Evolutionary conservation across 2,329 filamentous ascomycete genomes (phyloP).

Genomic region (Botrytis elliptica): DNA sequence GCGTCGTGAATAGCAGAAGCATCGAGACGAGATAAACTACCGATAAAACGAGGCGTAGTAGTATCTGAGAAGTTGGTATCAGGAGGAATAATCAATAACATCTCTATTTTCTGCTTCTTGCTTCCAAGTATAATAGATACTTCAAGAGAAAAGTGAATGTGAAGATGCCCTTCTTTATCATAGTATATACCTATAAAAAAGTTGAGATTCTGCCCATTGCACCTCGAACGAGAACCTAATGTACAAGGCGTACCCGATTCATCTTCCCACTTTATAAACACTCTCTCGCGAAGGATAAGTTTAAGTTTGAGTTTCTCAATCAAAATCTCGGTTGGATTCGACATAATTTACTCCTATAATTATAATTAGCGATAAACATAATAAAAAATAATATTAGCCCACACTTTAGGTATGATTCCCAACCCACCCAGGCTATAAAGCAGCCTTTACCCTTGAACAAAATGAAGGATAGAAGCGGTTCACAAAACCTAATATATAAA

Average conservation of each 20-base stretch:
- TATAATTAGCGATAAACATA: conserved; percentile 4
- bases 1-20: not conserved
- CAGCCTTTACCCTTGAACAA: conserved; percentile 5
- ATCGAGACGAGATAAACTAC: not conserved
- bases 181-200: not conserved
- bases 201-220: not conserved
- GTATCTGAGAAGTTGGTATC: not conserved
- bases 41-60: not conserved
- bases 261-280: conserved; percentile 10
- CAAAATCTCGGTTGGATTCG: not conserved
- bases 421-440: conserved; percentile 16
- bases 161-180: not conserved
- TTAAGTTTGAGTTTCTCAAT: not conserved
- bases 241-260: not conserved
- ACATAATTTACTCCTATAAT: not conserved
- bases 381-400: not conserved
- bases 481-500: not conserved
- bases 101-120: not conserved
- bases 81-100: not conserved
- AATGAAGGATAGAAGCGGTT: not conserved
- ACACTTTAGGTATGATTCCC: conserved; percentile 11
- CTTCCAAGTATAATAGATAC: not conserved
- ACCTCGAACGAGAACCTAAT: not conserved
- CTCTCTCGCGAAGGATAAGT: conserved; percentile 3
- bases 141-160: not conserved